Conservation (phyloP, 768 basidiomycete species). For the Dioszegia hungarica region DNA sequence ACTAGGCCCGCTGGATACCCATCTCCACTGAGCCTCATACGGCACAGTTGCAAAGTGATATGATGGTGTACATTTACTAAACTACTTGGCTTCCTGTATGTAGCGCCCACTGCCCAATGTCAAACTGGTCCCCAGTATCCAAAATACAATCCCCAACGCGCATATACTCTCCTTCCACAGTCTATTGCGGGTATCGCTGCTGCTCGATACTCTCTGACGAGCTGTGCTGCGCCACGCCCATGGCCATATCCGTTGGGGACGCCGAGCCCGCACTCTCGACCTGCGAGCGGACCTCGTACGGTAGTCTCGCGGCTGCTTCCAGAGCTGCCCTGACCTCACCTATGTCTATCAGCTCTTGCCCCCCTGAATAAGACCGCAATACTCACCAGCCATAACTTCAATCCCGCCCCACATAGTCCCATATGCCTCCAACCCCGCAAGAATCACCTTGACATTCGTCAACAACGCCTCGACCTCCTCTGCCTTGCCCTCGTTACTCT, state of each 20-base stretch:
- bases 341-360: conserved; percentile 4
- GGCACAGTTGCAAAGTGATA: no score
- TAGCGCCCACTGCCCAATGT: no score
- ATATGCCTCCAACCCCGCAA: conserved; percentile 47
- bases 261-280: not conserved
- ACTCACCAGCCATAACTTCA: conserved; percentile 48
- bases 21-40: no score
- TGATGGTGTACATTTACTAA: no score
- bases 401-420: conserved; percentile 49
- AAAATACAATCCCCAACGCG: no score
- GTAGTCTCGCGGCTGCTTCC: conserved; percentile 40
- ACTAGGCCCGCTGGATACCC: no score
- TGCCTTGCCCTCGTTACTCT: conserved; percentile 9
- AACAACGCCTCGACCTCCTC: conserved; percentile 45
- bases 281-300: conserved; percentile 18
- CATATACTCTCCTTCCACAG: not conserved
- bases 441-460: conserved; percentile 48
- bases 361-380: not conserved
- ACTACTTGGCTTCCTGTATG: no score
- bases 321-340: conserved; percentile 45
- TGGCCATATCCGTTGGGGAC: not conserved
- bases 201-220: not conserved
- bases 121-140: no score
- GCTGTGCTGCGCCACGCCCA: not conserved
- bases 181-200: not conserved